Conservation (phyloP, 805 yeast species). For the Ogataea nonfermentans region DNA sequence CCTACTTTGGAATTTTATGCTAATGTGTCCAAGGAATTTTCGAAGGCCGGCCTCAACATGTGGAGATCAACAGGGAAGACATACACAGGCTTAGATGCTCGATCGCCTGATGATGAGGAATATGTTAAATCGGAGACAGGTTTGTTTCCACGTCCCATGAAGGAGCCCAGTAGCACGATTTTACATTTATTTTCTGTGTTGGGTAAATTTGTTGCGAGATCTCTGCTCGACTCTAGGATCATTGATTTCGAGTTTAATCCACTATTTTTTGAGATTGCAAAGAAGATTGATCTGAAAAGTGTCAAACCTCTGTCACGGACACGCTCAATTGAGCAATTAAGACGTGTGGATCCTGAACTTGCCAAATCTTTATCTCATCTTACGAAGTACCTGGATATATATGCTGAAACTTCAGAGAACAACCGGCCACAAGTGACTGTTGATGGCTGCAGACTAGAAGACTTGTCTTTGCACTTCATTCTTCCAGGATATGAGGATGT, state of each 20-base stretch:
- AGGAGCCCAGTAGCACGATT: slow-evolving; percentile 33
- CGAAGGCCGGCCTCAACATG: slow-evolving; percentile 51
- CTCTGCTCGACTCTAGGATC: slow-evolving; percentile 82
- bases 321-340: slow-evolving; percentile 38
- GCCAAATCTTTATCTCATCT: slow-evolving; percentile 58
- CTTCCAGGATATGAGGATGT: slow-evolving; percentile 73
- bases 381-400: slow-evolving; percentile 38
- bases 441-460: slow-evolving; percentile 41
- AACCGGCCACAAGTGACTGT: slow-evolving; percentile 18
- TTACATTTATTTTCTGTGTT: slow-evolving; percentile 58
- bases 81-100: slow-evolving; percentile 10
- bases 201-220: slow-evolving; percentile 84
- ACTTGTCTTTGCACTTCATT: slow-evolving; percentile 60
- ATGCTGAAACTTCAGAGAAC: slow-evolving; percentile 6
- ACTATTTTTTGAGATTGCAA: slow-evolving; percentile 64
- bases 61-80: slow-evolving; percentile 55
- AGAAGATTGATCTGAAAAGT: slow-evolving; percentile 22
- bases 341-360: slow-evolving; percentile 54
- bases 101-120: slow-evolving; percentile 12
- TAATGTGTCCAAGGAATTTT: slow-evolving; percentile 70
- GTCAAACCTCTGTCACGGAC: slow-evolving; percentile 11
- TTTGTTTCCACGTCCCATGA: slow-evolving; percentile 69
- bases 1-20: slow-evolving; percentile 95
- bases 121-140: slow-evolving; percentile 40
- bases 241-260: slow-evolving; percentile 78